Conservation (phyloP, 2,329 filamentous ascomycete species). For the Ophiostoma sp. region DNA sequence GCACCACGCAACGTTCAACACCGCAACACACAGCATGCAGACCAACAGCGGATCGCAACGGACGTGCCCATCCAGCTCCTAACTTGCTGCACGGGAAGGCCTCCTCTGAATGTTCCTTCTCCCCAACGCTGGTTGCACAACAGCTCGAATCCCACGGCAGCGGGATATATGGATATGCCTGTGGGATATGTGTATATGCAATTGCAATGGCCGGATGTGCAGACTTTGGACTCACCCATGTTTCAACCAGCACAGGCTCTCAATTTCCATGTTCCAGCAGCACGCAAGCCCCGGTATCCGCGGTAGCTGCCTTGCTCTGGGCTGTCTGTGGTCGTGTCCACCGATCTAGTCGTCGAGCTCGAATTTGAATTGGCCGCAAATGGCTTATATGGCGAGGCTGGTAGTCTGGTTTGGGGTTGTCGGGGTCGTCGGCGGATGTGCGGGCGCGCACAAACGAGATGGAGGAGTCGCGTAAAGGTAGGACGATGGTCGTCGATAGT, state of each 20-base stretch:
- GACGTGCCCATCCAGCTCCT: background rate
- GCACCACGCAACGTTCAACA: background rate
- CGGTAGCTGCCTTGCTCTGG: slow-evolving; percentile 11
- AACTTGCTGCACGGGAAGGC: background rate
- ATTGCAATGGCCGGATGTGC: slow-evolving; percentile 8
- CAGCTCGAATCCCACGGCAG: slow-evolving; percentile 27
- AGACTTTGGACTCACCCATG: slow-evolving; percentile 28
- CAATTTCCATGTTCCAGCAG: slow-evolving; percentile 27
- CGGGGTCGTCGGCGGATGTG: background rate
- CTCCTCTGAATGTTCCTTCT: background rate
- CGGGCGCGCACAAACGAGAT: background rate
- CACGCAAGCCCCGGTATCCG: slow-evolving; percentile 14
- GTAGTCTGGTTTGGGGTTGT: background rate
- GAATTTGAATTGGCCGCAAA: background rate
- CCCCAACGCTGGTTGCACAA: slow-evolving; percentile 21
- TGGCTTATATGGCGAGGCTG: background rate
- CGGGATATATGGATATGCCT: slow-evolving; percentile 9
- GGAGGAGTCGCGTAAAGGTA: background rate
- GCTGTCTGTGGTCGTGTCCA: background rate
- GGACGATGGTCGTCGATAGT: background rate
- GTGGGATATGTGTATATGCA: background rate
- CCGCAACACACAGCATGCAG: background rate
- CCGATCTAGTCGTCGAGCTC: background rate
- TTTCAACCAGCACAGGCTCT: slow-evolving; percentile 25
- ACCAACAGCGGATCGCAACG: background rate